Conservation (phyloP, 192 early-diverging fungal species). For the Backusella liffmaniae region DNA sequence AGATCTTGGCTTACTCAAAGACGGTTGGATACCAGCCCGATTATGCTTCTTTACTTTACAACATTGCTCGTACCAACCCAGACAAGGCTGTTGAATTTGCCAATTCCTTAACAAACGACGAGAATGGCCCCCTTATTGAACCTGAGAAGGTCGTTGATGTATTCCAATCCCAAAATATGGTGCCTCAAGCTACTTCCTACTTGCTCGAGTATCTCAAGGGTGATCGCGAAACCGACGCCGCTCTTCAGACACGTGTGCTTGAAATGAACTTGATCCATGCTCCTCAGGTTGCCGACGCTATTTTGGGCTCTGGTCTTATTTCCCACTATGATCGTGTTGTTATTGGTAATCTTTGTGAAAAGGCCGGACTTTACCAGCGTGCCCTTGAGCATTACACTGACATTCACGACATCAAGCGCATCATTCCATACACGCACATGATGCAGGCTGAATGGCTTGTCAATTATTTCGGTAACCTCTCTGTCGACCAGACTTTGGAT, state of each 20-base stretch:
- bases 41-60: slow-evolving; percentile 86
- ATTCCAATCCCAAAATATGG: slow-evolving; percentile 86
- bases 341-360: slow-evolving; percentile 93
- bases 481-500: slow-evolving; percentile 94
- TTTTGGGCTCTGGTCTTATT: slow-evolving; percentile 94
- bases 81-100: slow-evolving; percentile 96
- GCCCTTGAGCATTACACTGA: slow-evolving; percentile 98
- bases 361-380: slow-evolving; percentile 96
- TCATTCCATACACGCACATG: slow-evolving; percentile 85
- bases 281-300: slow-evolving; percentile 99
- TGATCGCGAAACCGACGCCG: slow-evolving; percentile 87
- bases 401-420: slow-evolving; percentile 94
- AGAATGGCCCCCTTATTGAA: slow-evolving; percentile 79
- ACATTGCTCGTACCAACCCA: slow-evolving; percentile 86
- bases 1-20: slow-evolving; percentile 94
- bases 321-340: slow-evolving; percentile 92
- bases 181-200: slow-evolving; percentile 97
- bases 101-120: slow-evolving; percentile 78
- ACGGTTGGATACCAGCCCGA: slow-evolving; percentile 95
- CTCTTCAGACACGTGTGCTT: slow-evolving; percentile 90
- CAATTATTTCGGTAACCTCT: slow-evolving; percentile 92
- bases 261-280: slow-evolving; percentile 98
- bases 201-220: slow-evolving; percentile 95
- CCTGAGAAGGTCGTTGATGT: slow-evolving; percentile 91
- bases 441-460: slow-evolving; percentile 91